Percentiles rank a stretch among this genome's conserved stretches.
phyloP scores from a whole-genome alignment of 305 asterid species.

The Fraxinus baroniana region DNA sequence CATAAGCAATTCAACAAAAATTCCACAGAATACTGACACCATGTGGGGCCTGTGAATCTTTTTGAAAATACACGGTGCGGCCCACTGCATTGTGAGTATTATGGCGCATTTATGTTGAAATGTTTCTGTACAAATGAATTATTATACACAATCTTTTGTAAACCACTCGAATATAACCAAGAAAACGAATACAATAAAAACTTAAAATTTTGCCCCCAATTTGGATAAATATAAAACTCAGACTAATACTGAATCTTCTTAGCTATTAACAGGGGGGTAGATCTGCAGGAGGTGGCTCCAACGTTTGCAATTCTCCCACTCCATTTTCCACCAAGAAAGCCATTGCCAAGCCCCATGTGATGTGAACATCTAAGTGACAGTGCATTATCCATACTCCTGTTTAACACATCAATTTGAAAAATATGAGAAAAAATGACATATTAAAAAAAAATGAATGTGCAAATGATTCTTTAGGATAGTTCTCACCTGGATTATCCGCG shows the following conservation, averaged over 20 bases:
- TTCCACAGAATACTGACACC: too few relatives aligned
- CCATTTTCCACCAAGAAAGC: conserved; percentile 76
- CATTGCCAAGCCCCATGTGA: conserved; percentile 70
- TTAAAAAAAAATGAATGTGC: neutral
- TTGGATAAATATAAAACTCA: neutral
- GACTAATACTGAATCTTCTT: too few relatives aligned
- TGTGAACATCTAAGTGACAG: conserved; percentile 73
- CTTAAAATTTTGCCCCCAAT: neutral
- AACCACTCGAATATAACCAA: neutral
- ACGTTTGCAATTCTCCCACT: conserved; percentile 44
- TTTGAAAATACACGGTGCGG: too few relatives aligned
- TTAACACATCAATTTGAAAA: neutral
- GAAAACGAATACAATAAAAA: neutral
- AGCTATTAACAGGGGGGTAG: conserved; percentile 48
- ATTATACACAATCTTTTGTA: neutral
- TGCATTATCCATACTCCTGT: conserved; percentile 79
- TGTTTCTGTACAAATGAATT: too few relatives aligned
- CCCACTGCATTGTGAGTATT: too few relatives aligned
- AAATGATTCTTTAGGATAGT: neutral
- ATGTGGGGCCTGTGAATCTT: too few relatives aligned
- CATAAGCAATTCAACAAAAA: too few relatives aligned
- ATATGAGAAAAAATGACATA: neutral
- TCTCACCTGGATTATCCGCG: conserved; percentile 86
- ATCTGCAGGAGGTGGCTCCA: conserved; percentile 62
- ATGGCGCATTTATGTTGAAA: too few relatives aligned